Evolutionary conservation across 2,329 filamentous ascomycete genomes (phyloP).

Genomic region (Stachybotrys elegans): DNA sequence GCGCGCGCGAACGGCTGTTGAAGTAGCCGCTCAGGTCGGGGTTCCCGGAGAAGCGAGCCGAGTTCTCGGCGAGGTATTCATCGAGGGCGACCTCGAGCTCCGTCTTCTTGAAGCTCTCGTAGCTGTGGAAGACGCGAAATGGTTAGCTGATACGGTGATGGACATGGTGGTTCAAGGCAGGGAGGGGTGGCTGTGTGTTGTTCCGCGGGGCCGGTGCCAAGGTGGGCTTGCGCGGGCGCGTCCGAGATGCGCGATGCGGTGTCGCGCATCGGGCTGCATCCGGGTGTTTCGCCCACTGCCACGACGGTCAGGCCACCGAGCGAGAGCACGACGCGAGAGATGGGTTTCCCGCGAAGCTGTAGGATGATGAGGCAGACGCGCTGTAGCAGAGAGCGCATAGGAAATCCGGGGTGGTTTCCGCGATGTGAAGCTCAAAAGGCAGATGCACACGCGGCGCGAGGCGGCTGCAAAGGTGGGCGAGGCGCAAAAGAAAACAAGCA

Average conservation of each 20-base stretch:
- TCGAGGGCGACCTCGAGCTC: slow-evolving; percentile 76
- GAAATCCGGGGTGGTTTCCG: no score
- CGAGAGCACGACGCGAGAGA: no score
- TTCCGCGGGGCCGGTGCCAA: no score
- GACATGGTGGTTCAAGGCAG: no score
- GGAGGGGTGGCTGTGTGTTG: no score
- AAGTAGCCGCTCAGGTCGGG: slow-evolving; percentile 70
- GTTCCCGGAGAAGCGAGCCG: slow-evolving; percentile 57
- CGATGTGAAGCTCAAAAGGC: no score
- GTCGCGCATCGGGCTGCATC: background rate
- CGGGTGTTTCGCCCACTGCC: no score
- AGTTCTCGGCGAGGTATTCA: slow-evolving; percentile 65
- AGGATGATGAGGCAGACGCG: no score
- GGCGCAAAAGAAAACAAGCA: background rate
- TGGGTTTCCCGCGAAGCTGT: no score
- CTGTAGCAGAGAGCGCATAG: no score
- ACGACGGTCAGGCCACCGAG: no score
- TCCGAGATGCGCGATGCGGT: background rate
- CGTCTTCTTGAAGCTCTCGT: slow-evolving; percentile 66
- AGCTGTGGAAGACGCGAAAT: slow-evolving; percentile 53
- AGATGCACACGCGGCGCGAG: background rate
- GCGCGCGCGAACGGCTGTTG: slow-evolving; percentile 55
- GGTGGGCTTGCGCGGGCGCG: background rate
- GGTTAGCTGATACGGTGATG: slow-evolving; percentile 10
- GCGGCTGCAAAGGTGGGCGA: background rate